Evolutionary conservation across 306 rosid genomes (phyloP).

Genomic region (Prunus mongolica): DNA sequence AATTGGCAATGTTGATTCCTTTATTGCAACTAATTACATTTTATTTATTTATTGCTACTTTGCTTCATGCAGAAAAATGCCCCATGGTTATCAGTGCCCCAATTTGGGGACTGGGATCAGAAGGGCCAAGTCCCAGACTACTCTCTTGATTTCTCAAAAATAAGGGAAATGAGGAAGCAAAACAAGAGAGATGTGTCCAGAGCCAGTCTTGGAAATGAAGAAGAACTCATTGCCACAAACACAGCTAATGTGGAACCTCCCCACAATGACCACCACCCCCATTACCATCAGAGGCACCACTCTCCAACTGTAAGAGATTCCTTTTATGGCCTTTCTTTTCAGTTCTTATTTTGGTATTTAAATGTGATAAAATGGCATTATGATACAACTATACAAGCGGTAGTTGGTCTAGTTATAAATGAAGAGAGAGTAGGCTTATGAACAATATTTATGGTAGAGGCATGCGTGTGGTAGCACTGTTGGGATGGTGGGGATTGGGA

Average conservation of each 20-base stretch:
- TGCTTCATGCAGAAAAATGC: constrained; percentile 49
- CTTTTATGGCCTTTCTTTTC: constrained; percentile 24
- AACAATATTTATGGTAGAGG: constrained; percentile 7
- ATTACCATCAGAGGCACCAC: constrained; percentile 49
- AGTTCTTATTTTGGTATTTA: constrained; percentile 10
- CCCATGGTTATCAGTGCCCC: constrained; percentile 93
- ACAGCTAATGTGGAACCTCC: constrained; percentile 33
- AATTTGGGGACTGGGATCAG: constrained; percentile 98
- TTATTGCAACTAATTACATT: background rate
- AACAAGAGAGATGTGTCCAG: constrained; percentile 82
- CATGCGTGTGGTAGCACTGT: constrained; percentile 25
- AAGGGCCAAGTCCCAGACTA: constrained; percentile 85
- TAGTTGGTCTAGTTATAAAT: constrained; percentile 18
- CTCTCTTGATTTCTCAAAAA: constrained; percentile 92
- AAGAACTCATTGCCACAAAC: constrained; percentile 62
- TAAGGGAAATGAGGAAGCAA: constrained; percentile 90
- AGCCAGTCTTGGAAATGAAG: constrained; percentile 95
- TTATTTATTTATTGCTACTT: background rate
- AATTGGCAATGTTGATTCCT: background rate
- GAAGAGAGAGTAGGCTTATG: background rate
- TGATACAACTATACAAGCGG: background rate
- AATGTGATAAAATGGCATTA: background rate
- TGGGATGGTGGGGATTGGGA: constrained; percentile 8
- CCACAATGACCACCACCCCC: constrained; percentile 45
- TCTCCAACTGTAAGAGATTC: constrained; percentile 83